A percentile compares a stretch with the other conserved stretches of the same genome.
Evolutionary conservation across 495 filamentous ascomycete species (phyloP).

Genomic region (Podospora sp.): DNA sequence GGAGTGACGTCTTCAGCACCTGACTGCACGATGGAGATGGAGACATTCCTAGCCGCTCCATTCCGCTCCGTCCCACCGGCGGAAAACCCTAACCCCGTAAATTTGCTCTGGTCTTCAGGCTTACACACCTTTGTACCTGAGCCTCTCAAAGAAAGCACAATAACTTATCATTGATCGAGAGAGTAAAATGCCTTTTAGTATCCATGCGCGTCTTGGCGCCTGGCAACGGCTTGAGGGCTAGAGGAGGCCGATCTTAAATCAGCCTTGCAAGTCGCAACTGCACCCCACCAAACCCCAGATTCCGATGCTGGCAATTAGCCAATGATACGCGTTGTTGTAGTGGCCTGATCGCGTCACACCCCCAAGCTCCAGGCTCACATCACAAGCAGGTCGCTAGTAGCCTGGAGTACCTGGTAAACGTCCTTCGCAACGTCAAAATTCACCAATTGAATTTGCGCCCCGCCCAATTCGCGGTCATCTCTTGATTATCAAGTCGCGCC

Average conservation of each 20-base stretch:
- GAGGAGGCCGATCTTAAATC: background rate
- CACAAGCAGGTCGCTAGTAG: background rate
- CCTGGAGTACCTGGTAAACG: no score
- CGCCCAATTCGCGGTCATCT: background rate
- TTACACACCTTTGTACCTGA: background rate
- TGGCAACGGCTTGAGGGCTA: background rate
- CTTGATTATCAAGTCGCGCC: background rate
- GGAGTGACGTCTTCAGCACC: conserved; percentile 22
- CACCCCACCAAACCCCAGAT: conserved; percentile 9
- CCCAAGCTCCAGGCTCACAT: conserved; percentile 14
- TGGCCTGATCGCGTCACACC: conserved; percentile 35
- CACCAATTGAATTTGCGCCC: conserved; percentile 2
- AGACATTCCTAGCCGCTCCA: background rate
- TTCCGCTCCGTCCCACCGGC: background rate
- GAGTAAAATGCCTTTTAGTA: background rate
- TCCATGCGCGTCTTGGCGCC: background rate
- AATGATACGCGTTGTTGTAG: conserved; percentile 34
- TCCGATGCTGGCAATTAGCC: conserved; percentile 19
- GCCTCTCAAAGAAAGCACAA: no score
- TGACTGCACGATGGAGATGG: background rate
- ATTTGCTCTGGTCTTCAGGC: background rate
- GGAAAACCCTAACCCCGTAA: background rate
- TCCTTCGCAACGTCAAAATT: background rate
- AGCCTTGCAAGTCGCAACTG: background rate
- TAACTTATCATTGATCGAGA: no score